Evolutionary conservation across 1,284 basidiomycete genomes (phyloP).

Genomic region (Melampsora larici-populina): DNA sequence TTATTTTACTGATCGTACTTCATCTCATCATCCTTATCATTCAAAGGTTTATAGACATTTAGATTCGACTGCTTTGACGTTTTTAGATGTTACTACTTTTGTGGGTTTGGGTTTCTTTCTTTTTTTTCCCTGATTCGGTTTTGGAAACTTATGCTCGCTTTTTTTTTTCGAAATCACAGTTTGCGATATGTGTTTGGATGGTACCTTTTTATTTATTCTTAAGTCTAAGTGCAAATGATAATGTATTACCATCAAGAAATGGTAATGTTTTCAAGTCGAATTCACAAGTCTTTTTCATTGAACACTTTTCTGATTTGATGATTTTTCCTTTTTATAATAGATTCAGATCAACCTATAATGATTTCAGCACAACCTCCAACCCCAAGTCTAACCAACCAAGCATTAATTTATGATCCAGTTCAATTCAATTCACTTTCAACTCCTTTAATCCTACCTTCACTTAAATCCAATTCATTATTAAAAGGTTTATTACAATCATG

Average conservation of each 20-base stretch:
- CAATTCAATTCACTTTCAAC: no score
- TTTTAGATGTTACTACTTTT: constrained; percentile 85
- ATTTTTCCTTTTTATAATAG: no score
- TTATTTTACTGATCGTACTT: constrained; percentile 66
- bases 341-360: no score
- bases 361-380: no score
- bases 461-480: no score
- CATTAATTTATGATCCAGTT: no score
- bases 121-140: background rate
- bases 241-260: constrained; percentile 67
- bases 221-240: constrained; percentile 89
- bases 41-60: background rate
- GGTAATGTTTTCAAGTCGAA: no score
- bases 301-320: no score
- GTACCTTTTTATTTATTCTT: constrained; percentile 85
- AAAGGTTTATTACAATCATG: no score
- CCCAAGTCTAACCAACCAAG: no score
- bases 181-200: constrained; percentile 87
- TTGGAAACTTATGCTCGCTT: background rate
- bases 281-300: no score
- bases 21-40: background rate
- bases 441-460: no score
- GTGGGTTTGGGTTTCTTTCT: constrained; percentile 13
- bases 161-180: constrained; percentile 52
- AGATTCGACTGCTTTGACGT: constrained; percentile 60